Percentiles rank a stretch among this genome's conserved stretches.
phyloP scores from a whole-genome alignment of 805 yeast species.

The Ogataea paraovalis region DNA sequence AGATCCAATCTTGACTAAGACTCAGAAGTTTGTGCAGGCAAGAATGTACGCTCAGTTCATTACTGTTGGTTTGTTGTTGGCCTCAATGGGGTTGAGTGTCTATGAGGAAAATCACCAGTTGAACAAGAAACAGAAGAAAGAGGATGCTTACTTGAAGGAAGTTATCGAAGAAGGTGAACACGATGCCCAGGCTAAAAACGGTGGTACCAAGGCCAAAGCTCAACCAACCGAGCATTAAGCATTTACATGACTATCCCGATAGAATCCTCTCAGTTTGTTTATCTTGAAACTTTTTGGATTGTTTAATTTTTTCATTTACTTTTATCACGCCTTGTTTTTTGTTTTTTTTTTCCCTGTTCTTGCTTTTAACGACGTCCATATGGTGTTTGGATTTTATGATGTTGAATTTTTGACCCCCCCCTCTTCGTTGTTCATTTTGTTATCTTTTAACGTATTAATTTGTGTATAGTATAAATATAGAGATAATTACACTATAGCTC shows the following conservation, averaged over 20 bases:
- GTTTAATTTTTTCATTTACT: too few species aligned
- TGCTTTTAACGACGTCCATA: too few species aligned
- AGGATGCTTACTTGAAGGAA: slow-evolving; percentile 44
- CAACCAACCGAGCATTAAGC: background rate
- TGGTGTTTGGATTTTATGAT: background rate
- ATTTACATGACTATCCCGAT: too few species aligned
- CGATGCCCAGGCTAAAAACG: background rate
- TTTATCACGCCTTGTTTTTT: too few species aligned
- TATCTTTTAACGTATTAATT: too few species aligned
- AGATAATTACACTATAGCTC: too few species aligned
- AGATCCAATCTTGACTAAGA: slow-evolving; percentile 67
- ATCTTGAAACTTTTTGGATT: too few species aligned
- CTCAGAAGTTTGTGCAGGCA: slow-evolving; percentile 83
- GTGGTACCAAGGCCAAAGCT: slow-evolving; percentile 1
- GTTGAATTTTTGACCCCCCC: too few species aligned
- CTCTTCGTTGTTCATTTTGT: too few species aligned
- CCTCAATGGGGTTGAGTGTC: slow-evolving; percentile 61
- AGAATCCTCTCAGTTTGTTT: too few species aligned
- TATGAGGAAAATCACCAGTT: slow-evolving; percentile 55
- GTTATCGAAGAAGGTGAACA: slow-evolving; percentile 21
- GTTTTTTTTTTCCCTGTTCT: background rate
- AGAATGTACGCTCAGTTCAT: slow-evolving; percentile 88
- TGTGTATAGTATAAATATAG: too few species aligned
- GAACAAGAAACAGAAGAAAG: slow-evolving; percentile 31
- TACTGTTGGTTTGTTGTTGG: slow-evolving; percentile 67